phyloP scores from a whole-genome alignment of 2,329 filamentous ascomycete genomes.

The Drechslera avenae region DNA sequence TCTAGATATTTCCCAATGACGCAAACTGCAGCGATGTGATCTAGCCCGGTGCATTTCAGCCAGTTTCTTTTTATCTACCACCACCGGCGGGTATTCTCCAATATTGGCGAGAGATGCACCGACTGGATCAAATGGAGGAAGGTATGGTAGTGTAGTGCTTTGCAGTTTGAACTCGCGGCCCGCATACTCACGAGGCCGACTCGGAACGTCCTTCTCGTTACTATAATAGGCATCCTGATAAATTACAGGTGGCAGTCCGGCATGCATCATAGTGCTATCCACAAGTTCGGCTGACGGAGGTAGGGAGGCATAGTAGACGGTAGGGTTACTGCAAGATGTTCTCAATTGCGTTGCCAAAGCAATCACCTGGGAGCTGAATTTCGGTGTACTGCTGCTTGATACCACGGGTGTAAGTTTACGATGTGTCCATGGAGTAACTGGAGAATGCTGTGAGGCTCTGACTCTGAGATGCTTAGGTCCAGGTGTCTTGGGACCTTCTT shows the following conservation, averaged over 20 bases:
- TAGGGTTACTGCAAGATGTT: slow-evolving; percentile 24
- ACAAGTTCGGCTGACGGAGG: slow-evolving; percentile 57
- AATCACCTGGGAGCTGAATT: slow-evolving; percentile 21
- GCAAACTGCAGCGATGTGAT: slow-evolving; percentile 64
- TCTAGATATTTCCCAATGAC: slow-evolving; percentile 76
- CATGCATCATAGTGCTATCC: slow-evolving; percentile 60
- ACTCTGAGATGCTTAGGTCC: slow-evolving; percentile 26
- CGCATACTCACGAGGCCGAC: slow-evolving; percentile 78
- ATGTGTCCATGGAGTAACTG: slow-evolving; percentile 41
- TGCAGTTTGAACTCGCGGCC: slow-evolving; percentile 82
- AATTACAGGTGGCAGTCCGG: slow-evolving; percentile 68
- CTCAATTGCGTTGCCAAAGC: slow-evolving; percentile 24
- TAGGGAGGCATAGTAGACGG: slow-evolving; percentile 44
- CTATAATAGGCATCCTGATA: slow-evolving; percentile 89
- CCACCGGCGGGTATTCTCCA: slow-evolving; percentile 57
- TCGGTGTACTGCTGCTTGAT: slow-evolving; percentile 21
- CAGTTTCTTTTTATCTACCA: slow-evolving; percentile 59
- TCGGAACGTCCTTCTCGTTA: slow-evolving; percentile 80
- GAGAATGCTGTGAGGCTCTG: slow-evolving; percentile 24
- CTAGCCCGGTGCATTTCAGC: slow-evolving; percentile 59
- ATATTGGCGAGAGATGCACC: slow-evolving; percentile 62
- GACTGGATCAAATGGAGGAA: slow-evolving; percentile 75
- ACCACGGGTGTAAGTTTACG: slow-evolving; percentile 32
- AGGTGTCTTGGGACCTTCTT: slow-evolving; percentile 40
- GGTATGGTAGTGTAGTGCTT: slow-evolving; percentile 75